Conservation (phyloP, 177 flowering plant species). For the Vitis hybrid region DNA sequence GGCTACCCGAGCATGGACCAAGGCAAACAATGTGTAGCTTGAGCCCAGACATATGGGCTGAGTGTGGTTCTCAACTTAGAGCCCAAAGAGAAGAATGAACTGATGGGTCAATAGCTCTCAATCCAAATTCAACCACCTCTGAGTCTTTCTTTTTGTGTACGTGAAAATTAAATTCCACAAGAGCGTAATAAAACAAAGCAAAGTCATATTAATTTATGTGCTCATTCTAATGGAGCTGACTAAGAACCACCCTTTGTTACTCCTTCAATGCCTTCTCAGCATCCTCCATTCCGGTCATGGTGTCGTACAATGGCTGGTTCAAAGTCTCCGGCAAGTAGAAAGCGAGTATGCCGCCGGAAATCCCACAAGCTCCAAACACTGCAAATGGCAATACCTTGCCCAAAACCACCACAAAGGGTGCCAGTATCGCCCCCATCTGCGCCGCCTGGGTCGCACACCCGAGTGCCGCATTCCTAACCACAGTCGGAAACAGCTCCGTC, state of each 20-base stretch:
- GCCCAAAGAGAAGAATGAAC: too few relatives aligned
- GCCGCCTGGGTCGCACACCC: conserved; percentile 81
- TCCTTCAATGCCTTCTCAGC: conserved; percentile 32
- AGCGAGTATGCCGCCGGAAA: conserved; percentile 56
- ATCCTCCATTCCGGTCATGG: conserved; percentile 76
- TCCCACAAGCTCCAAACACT: conserved; percentile 66
- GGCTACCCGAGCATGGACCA: too few relatives aligned
- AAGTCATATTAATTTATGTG: too few relatives aligned
- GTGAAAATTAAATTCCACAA: too few relatives aligned
- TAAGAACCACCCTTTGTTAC: not conserved
- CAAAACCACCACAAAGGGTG: conserved; percentile 84
- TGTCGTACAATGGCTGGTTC: conserved; percentile 77
- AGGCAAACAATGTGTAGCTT: too few relatives aligned
- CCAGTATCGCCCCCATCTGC: conserved; percentile 87
- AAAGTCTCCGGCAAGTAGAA: conserved; percentile 84
- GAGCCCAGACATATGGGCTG: too few relatives aligned
- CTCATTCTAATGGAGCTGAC: too few relatives aligned
- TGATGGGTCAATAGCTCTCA: too few relatives aligned
- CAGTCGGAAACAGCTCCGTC: conserved; percentile 89
- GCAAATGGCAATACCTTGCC: conserved; percentile 69
- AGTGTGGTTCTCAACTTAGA: too few relatives aligned
- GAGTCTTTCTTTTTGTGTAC: too few relatives aligned
- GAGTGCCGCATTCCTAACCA: conserved; percentile 87
- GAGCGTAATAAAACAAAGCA: too few relatives aligned
- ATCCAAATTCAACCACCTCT: too few relatives aligned